These are phyloP conservation scores for Camellia sinensis DNA, from an alignment of 148 eudicot genomes.

Conservation along the genomic window DNA sequence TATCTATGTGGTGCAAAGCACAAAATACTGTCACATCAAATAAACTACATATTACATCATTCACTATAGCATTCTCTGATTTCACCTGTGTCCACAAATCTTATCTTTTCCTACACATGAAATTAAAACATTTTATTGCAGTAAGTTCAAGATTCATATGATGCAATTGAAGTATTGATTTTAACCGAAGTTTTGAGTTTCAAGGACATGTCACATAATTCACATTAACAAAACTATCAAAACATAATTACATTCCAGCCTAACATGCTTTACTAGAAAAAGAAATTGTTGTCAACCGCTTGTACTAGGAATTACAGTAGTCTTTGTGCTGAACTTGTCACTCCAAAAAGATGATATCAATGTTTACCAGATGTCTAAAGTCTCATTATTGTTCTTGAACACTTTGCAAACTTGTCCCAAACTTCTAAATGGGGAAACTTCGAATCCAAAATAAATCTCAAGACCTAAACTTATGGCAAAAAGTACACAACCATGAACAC, in stretches of 20 bases:
- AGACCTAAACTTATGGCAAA: neutral
- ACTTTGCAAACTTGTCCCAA: neutral
- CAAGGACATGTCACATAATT: neutral
- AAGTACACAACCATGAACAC: neutral
- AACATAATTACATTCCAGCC: neutral
- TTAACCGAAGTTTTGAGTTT: neutral
- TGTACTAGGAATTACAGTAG: neutral
- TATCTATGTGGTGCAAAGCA: neutral
- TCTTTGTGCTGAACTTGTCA: neutral
- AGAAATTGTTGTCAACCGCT: neutral
- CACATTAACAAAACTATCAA: neutral
- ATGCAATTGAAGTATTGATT: neutral
- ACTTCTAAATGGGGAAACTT: neutral
- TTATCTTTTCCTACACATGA: neutral
- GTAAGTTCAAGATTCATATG: neutral
- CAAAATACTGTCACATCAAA: neutral
- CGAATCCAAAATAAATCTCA: neutral
- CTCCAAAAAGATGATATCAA: neutral
- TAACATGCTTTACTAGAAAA: neutral
- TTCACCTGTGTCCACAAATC: neutral
- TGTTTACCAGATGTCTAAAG: neutral
- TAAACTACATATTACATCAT: neutral
- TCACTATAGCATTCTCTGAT: neutral
- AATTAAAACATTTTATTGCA: neutral
- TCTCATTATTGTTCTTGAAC: neutral